A percentile compares a stretch with the other conserved stretches of the same genome.
Conservation (phyloP, 768 basidiomycete species). For the Lactarius akahatsu region DNA sequence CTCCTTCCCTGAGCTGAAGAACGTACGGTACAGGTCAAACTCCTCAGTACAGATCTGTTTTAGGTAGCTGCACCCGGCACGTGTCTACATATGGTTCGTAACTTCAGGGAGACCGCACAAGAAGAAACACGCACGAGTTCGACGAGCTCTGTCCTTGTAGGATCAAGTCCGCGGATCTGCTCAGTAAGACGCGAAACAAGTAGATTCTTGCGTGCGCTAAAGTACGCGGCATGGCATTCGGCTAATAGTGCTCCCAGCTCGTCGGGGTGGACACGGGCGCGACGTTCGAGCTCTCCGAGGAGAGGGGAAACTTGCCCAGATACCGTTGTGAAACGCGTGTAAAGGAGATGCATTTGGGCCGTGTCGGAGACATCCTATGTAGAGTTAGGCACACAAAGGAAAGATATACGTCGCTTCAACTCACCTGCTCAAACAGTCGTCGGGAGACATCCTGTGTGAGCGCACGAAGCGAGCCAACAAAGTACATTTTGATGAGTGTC, state of each 20-base stretch:
- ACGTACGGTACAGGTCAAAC: constrained; percentile 78
- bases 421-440: constrained; percentile 72
- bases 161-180: constrained; percentile 83
- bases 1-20: constrained; percentile 85
- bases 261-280: constrained; percentile 74
- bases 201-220: constrained; percentile 67
- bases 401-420: constrained; percentile 2
- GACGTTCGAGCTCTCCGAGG: constrained; percentile 80
- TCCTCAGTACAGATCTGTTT: constrained; percentile 91
- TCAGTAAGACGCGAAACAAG: constrained; percentile 71
- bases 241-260: constrained; percentile 75
- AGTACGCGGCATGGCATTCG: constrained; percentile 88
- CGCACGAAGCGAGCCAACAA: constrained; percentile 78
- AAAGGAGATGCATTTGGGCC: constrained; percentile 81
- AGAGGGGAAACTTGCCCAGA: constrained; percentile 73
- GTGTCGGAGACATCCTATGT: constrained; percentile 72
- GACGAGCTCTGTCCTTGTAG: constrained; percentile 76
- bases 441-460: constrained; percentile 76
- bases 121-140: constrained; percentile 60
- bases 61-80: constrained; percentile 88
- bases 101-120: constrained; percentile 13
- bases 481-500: constrained; percentile 98
- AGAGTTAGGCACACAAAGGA: constrained; percentile 2
- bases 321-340: constrained; percentile 80
- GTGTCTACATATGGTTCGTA: constrained; percentile 55